Evolutionary conservation across 768 basidiomycete genomes (phyloP).

Genomic region (Suillus alpinus): DNA sequence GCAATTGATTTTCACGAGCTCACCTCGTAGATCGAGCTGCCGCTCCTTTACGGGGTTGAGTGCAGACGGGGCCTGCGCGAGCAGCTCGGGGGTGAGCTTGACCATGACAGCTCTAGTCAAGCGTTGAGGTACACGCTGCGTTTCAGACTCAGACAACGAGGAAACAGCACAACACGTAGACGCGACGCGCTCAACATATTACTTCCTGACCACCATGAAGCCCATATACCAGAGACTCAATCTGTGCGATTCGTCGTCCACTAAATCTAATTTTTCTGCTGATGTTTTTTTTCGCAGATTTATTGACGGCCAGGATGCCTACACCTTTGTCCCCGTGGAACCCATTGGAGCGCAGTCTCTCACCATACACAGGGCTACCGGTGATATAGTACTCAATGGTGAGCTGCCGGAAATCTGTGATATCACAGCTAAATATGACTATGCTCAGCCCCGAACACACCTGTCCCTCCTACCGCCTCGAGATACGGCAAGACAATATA

Average conservation of each 20-base stretch:
- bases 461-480: conserved; percentile 51
- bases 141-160: conserved; percentile 37
- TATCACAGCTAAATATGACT: conserved; percentile 1
- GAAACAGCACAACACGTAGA: conserved; percentile 9
- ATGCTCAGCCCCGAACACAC: conserved; percentile 49
- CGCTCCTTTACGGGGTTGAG: conserved; percentile 86
- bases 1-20: conserved; percentile 19
- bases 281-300: conserved; percentile 44
- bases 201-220: conserved; percentile 48
- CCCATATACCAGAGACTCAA: conserved; percentile 70
- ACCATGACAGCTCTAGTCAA: conserved; percentile 41
- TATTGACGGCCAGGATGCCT: conserved; percentile 67
- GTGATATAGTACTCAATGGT: conserved; percentile 73
- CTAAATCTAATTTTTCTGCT: conserved; percentile 8
- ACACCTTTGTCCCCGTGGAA: conserved; percentile 72
- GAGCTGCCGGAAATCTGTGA: conserved; percentile 20
- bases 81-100: conserved; percentile 93
- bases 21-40: conserved; percentile 89
- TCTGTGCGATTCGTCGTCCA: conserved; percentile 42
- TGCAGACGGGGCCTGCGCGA: conserved; percentile 75
- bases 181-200: conserved; percentile 14
- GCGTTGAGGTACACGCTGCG: conserved; percentile 9
- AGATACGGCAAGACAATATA: conserved; percentile 66
- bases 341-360: conserved; percentile 60
- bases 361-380: conserved; percentile 71